Conservation (phyloP, 495 filamentous ascomycete genomes). For the Lophium mytilinum region DNA sequence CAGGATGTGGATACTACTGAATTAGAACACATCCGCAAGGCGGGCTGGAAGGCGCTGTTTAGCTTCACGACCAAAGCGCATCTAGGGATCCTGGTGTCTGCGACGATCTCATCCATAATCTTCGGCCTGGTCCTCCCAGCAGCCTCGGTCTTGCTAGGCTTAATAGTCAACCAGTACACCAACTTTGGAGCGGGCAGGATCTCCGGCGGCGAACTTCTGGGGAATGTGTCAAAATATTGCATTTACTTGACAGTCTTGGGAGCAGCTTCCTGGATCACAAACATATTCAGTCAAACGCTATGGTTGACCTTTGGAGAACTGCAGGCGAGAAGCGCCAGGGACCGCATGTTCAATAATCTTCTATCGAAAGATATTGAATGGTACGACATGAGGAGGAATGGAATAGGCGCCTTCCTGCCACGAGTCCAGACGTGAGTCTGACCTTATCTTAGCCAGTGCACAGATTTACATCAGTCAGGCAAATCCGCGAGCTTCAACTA, state of each 20-base stretch:
- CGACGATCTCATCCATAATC: slow-evolving; percentile 48
- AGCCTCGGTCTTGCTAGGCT: slow-evolving; percentile 64
- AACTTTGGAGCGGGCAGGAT: slow-evolving; percentile 53
- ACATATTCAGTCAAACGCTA: slow-evolving; percentile 52
- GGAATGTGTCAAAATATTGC: slow-evolving; percentile 49
- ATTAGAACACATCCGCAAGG: slow-evolving; percentile 24
- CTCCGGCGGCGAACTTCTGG: slow-evolving; percentile 41
- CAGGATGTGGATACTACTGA: slow-evolving; percentile 10
- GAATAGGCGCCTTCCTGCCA: slow-evolving; percentile 62
- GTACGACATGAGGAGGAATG: slow-evolving; percentile 69
- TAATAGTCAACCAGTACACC: slow-evolving; percentile 64
- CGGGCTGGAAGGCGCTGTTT: slow-evolving; percentile 51
- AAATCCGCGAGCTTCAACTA: slow-evolving; percentile 73
- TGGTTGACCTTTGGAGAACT: slow-evolving; percentile 77
- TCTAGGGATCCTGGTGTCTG: slow-evolving; percentile 42
- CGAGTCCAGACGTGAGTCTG: slow-evolving; percentile 62
- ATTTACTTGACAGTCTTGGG: slow-evolving; percentile 54
- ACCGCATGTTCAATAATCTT: slow-evolving; percentile 57
- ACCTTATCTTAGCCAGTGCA: neutral
- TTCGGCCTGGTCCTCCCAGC: slow-evolving; percentile 56
- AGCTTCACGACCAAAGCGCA: slow-evolving; percentile 62
- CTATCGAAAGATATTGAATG: slow-evolving; percentile 67
- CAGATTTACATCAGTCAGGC: slow-evolving; percentile 42
- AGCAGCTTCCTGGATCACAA: slow-evolving; percentile 53
- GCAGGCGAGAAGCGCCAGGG: slow-evolving; percentile 59